Evolutionary conservation across 805 yeast genomes (phyloP), one percentile per base, ranked within the genome.

Genomic region (Metschnikowia lunata): DNA sequence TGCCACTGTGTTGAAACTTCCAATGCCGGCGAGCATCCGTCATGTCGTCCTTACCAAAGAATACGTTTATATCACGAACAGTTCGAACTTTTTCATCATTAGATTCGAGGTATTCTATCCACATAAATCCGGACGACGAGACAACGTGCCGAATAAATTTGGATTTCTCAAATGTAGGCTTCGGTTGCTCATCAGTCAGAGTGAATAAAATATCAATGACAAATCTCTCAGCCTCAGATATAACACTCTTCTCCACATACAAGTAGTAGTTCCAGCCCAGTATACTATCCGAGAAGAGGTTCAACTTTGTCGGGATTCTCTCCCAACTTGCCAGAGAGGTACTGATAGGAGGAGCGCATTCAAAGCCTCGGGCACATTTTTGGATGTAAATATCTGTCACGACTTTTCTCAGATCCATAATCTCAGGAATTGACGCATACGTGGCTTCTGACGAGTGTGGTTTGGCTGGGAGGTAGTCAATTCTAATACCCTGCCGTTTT

Each of bases 11-110:
- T 40, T 56, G 50, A 39, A 48, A 59, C n/a, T 49, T 42, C 60
- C 64, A 57, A 52, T 53, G 46, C 27, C 48, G 52, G 9, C 71
- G 54, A 3, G 59, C 34, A 43, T 66, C 71, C 12, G 38, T 40
- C 42, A 65, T 48, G 49, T 65, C 69, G n/a, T 55, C 54, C 30
- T 54, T 45, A 8, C 71, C 71, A 36, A 55, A 60, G 29, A 66
- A 54, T 8, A 65, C 53, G 40, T 61, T 63, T 12, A 66, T 40
- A 18, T 59, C 58, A 29, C 66, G 55, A 7, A 66, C 58, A 4
- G 55, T 40, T 6, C 52, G 50, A 7, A 43, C 37, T 9, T 47
- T 35, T 34, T 41, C 43, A 30, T 47, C 55, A 13, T 30, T 29
- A 8, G 36, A 15, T 3, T 49, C 51, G 13, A 51, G 12, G 42